Percentiles rank a stretch among this genome's conserved stretches.
Conservation (phyloP, 108 stramenopile genomes). For the Bacterosira constricta region DNA sequence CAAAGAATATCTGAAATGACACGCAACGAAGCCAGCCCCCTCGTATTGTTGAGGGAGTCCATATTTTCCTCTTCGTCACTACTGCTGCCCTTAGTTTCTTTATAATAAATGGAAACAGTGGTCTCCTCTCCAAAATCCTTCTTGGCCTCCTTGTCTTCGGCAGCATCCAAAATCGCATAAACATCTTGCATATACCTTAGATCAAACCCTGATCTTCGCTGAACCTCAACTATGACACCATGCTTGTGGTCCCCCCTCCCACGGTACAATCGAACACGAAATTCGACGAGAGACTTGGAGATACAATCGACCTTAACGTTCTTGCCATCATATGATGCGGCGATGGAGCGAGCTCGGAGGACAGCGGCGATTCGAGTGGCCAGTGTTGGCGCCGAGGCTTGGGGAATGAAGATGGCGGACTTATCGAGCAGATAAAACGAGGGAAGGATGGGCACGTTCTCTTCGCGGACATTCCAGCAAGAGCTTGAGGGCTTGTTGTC, state of each 20-base stretch:
- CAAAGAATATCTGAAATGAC: neutral
- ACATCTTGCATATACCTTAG: constrained; percentile 55
- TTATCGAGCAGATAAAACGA: constrained; percentile 58
- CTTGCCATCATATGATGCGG: constrained; percentile 55
- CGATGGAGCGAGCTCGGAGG: constrained; percentile 68
- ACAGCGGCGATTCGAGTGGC: constrained; percentile 57
- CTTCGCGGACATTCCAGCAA: constrained; percentile 4
- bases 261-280: constrained; percentile 71
- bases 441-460: constrained; percentile 51
- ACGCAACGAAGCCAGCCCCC: neutral
- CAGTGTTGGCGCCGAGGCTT: constrained; percentile 30
- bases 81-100: too few relatives aligned
- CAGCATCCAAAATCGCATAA: constrained; percentile 68
- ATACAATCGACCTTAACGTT: constrained; percentile 68
- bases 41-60: neutral
- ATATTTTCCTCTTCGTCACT: too few relatives aligned
- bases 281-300: constrained; percentile 61
- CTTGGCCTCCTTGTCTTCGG: constrained; percentile 41
- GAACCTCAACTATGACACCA: constrained; percentile 79
- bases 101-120: constrained; percentile 17
- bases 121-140: neutral
- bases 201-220: constrained; percentile 62
- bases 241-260: constrained; percentile 46
- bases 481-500: too few relatives aligned
- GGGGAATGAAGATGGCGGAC: constrained; percentile 60